Base-by-base conservation (phyloP, 257 asterid species). In the Petrea volubilis region DNA sequence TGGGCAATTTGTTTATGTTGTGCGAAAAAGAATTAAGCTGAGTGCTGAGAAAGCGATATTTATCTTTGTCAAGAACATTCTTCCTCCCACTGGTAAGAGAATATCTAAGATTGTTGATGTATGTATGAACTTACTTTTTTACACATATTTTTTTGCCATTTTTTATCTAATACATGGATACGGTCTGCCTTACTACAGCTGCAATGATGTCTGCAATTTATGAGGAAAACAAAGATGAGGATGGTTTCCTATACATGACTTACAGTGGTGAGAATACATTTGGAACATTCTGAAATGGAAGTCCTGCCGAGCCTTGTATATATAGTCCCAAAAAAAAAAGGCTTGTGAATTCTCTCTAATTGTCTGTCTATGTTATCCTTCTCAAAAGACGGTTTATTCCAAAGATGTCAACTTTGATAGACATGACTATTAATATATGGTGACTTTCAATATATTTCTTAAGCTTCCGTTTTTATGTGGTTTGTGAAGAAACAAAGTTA, bases 31-130 rank as follows among this genome's bases (percentile, higher is more conserved):
- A 86, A 94, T 94, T 66, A 94, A 94, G 88, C 97, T 94, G 53
- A 81, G 97, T 77, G 97, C 99, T 17, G 99, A 94, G 90, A 91
- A 94, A 78, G 99, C 99, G 49, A 94, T 94, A 52, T 94, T 94
- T 77, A 86, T 94, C 85, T 94, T 94, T 81, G 99, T 94, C 78
- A 94, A 91, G 82, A 91, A 89, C 73, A 82, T 87, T 73, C 96
- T 94, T 40, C 99, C 99, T n/a, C 99, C 99, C 10, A 91, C 97
- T 46, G 99, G 99, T 91, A 75, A 75, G 51, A 70, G 52, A 59
- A 74, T 29, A n/a, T 20, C 23, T 2, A 18, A 3, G 3, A 14
- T 7, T 73, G 2, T 60, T 25, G 7, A 3, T 36, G 7, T 47
- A 1, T 14, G 27, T 17, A 49, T 7, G 33, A 53, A 40, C 68